These are phyloP conservation scores for Didymella arachidicola DNA, from an alignment of 2,329 filamentous ascomycete species.

Conservation along the genomic window DNA sequence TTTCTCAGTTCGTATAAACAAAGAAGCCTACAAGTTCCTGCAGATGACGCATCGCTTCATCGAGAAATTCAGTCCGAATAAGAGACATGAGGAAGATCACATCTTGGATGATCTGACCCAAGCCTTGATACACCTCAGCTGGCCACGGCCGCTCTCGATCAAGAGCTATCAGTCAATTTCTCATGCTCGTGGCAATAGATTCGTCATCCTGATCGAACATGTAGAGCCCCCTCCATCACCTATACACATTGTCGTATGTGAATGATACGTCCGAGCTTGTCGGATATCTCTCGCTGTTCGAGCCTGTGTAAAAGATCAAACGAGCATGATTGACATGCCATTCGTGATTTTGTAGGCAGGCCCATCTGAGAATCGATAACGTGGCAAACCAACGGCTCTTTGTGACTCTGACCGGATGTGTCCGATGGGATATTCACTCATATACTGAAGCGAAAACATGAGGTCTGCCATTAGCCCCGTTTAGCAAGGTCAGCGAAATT, in stretches of 20 bases:
- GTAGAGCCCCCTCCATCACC: slow-evolving; percentile 7
- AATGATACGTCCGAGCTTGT: neutral
- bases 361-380: neutral
- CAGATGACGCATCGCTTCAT: slow-evolving; percentile 16
- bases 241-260: neutral
- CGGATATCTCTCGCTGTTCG: no score
- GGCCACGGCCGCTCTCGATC: neutral
- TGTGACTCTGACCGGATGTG: neutral
- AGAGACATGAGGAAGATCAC: slow-evolving; percentile 9
- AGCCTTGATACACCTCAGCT: slow-evolving; percentile 10
- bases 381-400: neutral
- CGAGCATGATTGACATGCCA: slow-evolving; percentile 9
- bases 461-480: neutral
- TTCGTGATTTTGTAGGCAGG: neutral
- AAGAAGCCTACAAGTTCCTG: slow-evolving; percentile 11
- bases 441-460: slow-evolving; percentile 6
- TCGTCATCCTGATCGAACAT: slow-evolving; percentile 16
- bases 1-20: neutral
- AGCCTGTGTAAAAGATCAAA: neutral
- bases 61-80: slow-evolving; percentile 15
- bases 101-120: slow-evolving; percentile 16
- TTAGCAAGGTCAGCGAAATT: neutral
- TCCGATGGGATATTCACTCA: neutral
- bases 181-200: slow-evolving; percentile 5
- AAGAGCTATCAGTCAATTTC: slow-evolving; percentile 4